These are phyloP conservation scores for Leccinum colubrinum DNA, from an alignment of 1,284 basidiomycete genomes.

Conservation along the genomic window DNA sequence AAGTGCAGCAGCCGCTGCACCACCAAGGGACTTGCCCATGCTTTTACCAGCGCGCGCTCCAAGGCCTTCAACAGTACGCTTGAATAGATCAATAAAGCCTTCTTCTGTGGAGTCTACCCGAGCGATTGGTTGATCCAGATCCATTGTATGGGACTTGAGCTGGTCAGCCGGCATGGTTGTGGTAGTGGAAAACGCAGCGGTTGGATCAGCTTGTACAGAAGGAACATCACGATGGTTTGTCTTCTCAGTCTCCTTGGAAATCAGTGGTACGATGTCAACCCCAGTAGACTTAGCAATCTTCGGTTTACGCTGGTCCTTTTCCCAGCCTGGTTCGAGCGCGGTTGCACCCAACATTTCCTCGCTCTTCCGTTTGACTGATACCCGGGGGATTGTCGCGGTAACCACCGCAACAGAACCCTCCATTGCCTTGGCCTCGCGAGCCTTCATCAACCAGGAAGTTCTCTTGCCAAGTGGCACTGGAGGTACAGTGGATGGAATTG, in stretches of 20 bases:
- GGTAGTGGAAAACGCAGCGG: background rate
- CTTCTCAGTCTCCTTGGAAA: slow-evolving; percentile 20
- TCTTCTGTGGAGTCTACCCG: slow-evolving; percentile 30
- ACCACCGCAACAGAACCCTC: slow-evolving; percentile 37
- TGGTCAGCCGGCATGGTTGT: background rate
- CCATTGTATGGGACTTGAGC: slow-evolving; percentile 13
- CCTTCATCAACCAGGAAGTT: slow-evolving; percentile 76
- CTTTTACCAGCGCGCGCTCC: slow-evolving; percentile 63
- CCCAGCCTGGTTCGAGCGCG: slow-evolving; percentile 15
- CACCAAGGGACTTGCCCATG: slow-evolving; percentile 60
- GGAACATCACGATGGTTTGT: background rate
- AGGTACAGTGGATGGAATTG: slow-evolving; percentile 40
- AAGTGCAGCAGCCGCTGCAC: slow-evolving; percentile 54
- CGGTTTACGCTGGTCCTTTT: slow-evolving; percentile 41
- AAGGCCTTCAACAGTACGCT: slow-evolving; percentile 64
- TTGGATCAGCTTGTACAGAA: slow-evolving; percentile 9
- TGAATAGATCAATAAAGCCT: slow-evolving; percentile 59
- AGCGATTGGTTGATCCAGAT: slow-evolving; percentile 14
- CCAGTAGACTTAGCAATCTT: slow-evolving; percentile 50
- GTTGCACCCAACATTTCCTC: slow-evolving; percentile 44
- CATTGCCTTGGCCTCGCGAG: slow-evolving; percentile 69
- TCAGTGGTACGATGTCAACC: slow-evolving; percentile 34
- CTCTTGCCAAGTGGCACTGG: slow-evolving; percentile 52
- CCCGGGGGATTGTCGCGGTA: slow-evolving; percentile 10
- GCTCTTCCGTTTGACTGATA: slow-evolving; percentile 62